Percentiles rank a stretch among this genome's conserved stretches.
phyloP scores from a whole-genome alignment of 345 rosid species.

The Arabidopsis suecica region DNA sequence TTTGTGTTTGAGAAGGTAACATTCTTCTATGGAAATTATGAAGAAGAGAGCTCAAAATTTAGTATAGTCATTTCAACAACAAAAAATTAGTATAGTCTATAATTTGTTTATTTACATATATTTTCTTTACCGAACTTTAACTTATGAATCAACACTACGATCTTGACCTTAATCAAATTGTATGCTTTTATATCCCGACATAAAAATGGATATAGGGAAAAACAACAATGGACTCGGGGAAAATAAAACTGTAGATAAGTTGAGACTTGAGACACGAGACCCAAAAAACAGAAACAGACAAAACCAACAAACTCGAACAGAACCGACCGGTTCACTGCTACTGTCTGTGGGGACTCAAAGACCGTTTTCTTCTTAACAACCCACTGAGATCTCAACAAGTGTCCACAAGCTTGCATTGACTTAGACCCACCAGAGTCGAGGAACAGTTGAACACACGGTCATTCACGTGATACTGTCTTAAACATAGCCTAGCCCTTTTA shows the following conservation, averaged over 20 bases:
- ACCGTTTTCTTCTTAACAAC: conserved; percentile 30
- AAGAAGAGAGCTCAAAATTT: conserved; percentile 13
- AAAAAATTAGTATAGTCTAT: neutral
- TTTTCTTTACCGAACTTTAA: neutral
- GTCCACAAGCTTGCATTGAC: conserved; percentile 32
- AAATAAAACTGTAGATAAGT: conserved; percentile 4
- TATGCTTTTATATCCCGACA: neutral
- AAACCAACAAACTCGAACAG: conserved; percentile 25
- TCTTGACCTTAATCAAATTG: neutral
- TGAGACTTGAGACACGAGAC: neutral
- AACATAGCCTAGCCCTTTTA: neutral
- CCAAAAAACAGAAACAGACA: conserved; percentile 18
- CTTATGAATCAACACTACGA: neutral
- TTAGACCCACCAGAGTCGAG: conserved; percentile 18
- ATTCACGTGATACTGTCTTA: conserved; percentile 40
- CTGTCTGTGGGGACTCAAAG: conserved; percentile 30
- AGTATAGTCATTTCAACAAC: neutral
- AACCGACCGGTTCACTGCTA: conserved; percentile 43
- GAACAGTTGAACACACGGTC: conserved; percentile 29
- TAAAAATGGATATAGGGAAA: conserved; percentile 7
- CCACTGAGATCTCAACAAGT: conserved; percentile 25
- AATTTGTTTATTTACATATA: neutral
- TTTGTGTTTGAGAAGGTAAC: too few relatives aligned
- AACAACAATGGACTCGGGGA: conserved; percentile 11
- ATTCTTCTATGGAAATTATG: neutral